Evolutionary conservation across 164 flowering plant species (phyloP).

Genomic region (Kalanchoe fedtschenkoi): DNA sequence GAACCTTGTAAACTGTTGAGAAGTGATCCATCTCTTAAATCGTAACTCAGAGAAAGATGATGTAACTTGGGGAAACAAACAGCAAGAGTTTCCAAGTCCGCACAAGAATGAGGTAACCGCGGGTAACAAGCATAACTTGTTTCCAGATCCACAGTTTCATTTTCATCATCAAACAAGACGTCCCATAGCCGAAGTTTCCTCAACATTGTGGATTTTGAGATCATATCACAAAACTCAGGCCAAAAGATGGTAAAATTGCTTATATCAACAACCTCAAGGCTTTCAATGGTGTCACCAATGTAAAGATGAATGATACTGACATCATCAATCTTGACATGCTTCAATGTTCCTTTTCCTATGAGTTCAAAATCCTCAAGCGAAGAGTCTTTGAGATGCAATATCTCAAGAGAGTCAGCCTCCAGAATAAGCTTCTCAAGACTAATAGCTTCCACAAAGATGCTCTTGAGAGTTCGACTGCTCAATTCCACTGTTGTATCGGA

Average conservation of each 20-base stretch:
- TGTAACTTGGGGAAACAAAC: slow-evolving; percentile 54
- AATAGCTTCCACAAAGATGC: slow-evolving; percentile 56
- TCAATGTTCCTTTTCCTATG: slow-evolving; percentile 60
- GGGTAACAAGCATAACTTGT: slow-evolving; percentile 62
- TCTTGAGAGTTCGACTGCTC: slow-evolving; percentile 53
- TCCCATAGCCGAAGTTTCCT: slow-evolving; percentile 77
- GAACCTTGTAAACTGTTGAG: slow-evolving; percentile 57
- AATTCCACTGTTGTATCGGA: slow-evolving; percentile 76
- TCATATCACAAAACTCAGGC: slow-evolving; percentile 74
- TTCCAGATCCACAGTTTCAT: slow-evolving; percentile 71
- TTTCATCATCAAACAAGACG: slow-evolving; percentile 77
- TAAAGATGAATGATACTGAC: slow-evolving; percentile 76
- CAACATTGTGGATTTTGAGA: slow-evolving; percentile 62
- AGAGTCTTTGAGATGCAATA: slow-evolving; percentile 66
- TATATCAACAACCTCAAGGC: slow-evolving; percentile 79
- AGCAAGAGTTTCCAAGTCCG: slow-evolving; percentile 70
- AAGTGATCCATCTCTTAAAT: slow-evolving; percentile 51
- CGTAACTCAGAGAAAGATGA: slow-evolving; percentile 65
- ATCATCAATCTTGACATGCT: slow-evolving; percentile 65
- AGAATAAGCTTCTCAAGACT: slow-evolving; percentile 72
- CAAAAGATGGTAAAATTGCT: slow-evolving; percentile 76
- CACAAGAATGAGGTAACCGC: slow-evolving; percentile 42
- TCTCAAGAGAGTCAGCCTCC: slow-evolving; percentile 75
- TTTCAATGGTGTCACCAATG: slow-evolving; percentile 63
- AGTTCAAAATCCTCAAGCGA: slow-evolving; percentile 72